Conservation (phyloP, 2,329 filamentous ascomycete species). For the Dactylellina haptotyla region DNA sequence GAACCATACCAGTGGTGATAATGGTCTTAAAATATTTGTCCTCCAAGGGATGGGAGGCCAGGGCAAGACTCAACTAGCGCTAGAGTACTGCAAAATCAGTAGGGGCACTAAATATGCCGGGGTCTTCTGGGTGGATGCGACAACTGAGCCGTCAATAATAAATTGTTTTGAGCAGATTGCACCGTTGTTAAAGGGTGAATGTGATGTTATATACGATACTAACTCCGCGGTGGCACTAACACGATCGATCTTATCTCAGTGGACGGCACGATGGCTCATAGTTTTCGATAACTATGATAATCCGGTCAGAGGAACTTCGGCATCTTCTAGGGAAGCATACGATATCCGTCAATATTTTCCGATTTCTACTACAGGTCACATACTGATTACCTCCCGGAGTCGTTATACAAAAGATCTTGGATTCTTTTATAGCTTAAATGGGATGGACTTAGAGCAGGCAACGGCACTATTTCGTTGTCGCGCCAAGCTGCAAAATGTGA, state of each 20-base stretch:
- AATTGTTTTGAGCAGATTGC: neutral
- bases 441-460: neutral
- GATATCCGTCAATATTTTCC: constrained; percentile 6
- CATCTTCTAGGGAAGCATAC: neutral
- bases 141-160: neutral
- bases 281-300: constrained; percentile 9
- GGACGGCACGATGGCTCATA: neutral
- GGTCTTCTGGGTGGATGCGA: constrained; percentile 3
- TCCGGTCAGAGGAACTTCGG: neutral
- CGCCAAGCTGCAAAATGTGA: neutral
- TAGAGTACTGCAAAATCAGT: neutral
- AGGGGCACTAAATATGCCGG: neutral
- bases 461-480: neutral
- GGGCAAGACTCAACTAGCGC: constrained; percentile 8
- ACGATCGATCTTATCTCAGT: neutral
- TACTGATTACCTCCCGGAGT: neutral
- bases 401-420: neutral
- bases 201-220: neutral
- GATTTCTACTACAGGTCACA: neutral
- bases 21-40: neutral
- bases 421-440: neutral
- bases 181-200: neutral
- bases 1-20: too few species aligned
- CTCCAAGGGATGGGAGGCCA: constrained; percentile 10
- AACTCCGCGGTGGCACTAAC: neutral